Base-by-base conservation (phyloP, 495 filamentous ascomycete genomes). In the Hypoxylon crocopeplum region DNA sequence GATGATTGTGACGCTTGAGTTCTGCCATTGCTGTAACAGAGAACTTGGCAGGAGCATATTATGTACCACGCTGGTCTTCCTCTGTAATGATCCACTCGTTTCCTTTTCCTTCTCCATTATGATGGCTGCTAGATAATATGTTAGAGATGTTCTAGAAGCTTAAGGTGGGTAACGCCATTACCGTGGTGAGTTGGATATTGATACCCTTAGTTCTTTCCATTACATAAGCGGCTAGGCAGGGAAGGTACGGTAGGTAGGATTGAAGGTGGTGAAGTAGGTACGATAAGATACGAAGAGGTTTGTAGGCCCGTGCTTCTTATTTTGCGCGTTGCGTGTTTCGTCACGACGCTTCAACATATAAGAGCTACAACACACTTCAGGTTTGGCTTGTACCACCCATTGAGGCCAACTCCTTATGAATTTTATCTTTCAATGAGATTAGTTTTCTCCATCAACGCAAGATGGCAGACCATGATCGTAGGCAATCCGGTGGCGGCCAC, bases 391-490 rank as follows among this genome's bases (percentile, higher is more conserved):
- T n/a, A n/a, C n/a, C n/a, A n/a, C n/a, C n/a, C n/a, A n/a, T n/a
- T 33, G 15, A 63, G 17, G 13, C 17, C 38, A 32, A 33, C 42
- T 48, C 39, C 20, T 21, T 34, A 34, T 42, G 19, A 41, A 39
- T 20, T 37, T 5, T 12, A 57, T 8, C 24, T 33, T 61, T 38
- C 37, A 33, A 56, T 52, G 17, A 50, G 12, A 37, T 29, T 34
- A 12, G 4, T 34, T 22, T 19, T 47, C 36, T 22, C 12, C 40
- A 15, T 64, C 20, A 16, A 48, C 12, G 0, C 51, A 58, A 52
- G 24, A 94, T 94, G 90, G 86, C 86, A 37, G 89, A 93, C 59
- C 83, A 86, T 72, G 89, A 91, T 58, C 82, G 85, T 47, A 80
- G 89, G 69, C 77, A 74, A 32, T 75, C 82, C 46, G 79, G 82